phyloP scores from a whole-genome alignment of 768 basidiomycete genomes.

The Mrakia blollopis region DNA sequence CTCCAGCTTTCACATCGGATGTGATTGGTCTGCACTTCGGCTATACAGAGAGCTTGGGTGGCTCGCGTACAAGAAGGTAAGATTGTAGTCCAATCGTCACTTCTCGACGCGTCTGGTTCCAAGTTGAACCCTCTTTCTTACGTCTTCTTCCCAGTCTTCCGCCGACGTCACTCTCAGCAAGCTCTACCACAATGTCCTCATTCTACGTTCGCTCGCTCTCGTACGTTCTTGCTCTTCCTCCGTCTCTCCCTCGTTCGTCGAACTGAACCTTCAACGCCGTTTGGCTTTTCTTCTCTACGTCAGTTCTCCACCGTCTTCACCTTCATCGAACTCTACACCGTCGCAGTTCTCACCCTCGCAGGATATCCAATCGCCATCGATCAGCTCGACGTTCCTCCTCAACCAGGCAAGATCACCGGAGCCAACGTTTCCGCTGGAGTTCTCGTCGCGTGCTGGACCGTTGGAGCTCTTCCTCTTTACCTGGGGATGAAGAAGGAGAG shows the following conservation, averaged over 20 bases:
- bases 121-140: neutral
- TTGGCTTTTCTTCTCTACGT: neutral
- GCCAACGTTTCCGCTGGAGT: neutral
- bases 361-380: neutral
- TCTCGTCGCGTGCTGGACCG: neutral
- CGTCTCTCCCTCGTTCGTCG: neutral
- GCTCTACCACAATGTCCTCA: conserved; percentile 3
- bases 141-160: neutral
- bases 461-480: neutral
- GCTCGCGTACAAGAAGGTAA: conserved; percentile 1
- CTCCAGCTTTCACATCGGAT: neutral
- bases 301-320: conserved; percentile 6
- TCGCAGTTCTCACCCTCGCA: neutral
- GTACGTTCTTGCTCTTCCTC: neutral
- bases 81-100: neutral
- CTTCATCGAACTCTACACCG: conserved; percentile 10
- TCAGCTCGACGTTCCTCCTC: neutral
- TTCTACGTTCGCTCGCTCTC: neutral
- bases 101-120: neutral
- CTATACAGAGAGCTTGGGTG: neutral
- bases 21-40: neutral
- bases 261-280: neutral
- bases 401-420: neutral
- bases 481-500: neutral
- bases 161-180: neutral